Evolutionary conservation across 2,329 filamentous ascomycete species (phyloP), one percentile per base, ranked within the genome.

Genomic region (Penicillium occitanis): DNA sequence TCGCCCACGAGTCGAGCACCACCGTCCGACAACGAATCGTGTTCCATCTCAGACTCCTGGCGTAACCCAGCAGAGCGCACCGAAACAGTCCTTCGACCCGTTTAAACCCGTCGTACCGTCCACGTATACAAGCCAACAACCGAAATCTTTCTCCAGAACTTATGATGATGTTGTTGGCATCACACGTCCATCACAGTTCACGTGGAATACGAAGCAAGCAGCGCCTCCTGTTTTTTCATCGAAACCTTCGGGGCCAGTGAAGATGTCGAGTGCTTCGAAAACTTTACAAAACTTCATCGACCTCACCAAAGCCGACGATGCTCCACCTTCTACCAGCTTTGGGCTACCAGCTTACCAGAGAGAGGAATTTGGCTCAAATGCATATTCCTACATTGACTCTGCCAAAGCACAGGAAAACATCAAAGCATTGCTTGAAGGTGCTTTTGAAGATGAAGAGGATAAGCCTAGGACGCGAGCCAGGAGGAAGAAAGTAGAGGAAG

Each of bases 221-320:
- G 79, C 83, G 0, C 78, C 80, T 66, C 83, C 84, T 1, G 76
- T 83, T 14, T 88, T 84, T 70, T 84, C 85, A 7, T 86, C 86
- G 3, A 80, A 75, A 69, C 79, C 73, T 68, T 74, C 73, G 71
- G 78, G 71, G 61, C 60, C 61, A 40, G 70, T 74, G 1, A 80
- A 75, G 69, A 73, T 69, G 77, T 79, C 70, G 70, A 82, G 76
- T 73, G 78, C 67, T 14, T 74, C 77, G 11, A 79, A 81, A 70
- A 81, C 82, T 8, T 66, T 81, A 30, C 78, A 78, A 61, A 80
- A 76, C 53, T 82, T 82, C 33, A 76, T 86, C 25, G 83, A 87
- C 69, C 74, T 86, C 19, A 85, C 83, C 55, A 60, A 63, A 8
- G 33, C 11, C 1, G 57, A 42, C 19, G 53, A 59, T 19, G 30